These are phyloP conservation scores for Trametes elegans DNA, from an alignment of 768 basidiomycete genomes.

Conservation along the genomic window DNA sequence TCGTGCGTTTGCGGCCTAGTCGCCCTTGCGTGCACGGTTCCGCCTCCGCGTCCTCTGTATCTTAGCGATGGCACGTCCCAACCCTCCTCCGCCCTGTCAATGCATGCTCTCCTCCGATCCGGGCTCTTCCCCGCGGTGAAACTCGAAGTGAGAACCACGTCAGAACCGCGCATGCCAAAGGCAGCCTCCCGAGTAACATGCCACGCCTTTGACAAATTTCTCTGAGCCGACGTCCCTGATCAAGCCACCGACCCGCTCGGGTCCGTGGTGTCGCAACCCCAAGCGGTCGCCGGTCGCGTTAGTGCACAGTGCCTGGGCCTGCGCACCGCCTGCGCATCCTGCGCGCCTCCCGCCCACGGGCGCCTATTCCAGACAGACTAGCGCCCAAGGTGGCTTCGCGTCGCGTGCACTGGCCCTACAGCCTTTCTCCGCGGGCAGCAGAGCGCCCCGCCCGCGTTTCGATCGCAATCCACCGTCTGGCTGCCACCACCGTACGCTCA, in stretches of 20 bases:
- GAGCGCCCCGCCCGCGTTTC: not conserved
- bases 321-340: not conserved
- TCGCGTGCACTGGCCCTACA: not conserved
- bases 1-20: not conserved
- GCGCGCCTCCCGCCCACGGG: not conserved
- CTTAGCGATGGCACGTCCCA: not conserved
- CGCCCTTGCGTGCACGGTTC: not conserved
- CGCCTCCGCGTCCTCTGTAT: not conserved
- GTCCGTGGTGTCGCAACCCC: not conserved
- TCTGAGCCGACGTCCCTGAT: not conserved
- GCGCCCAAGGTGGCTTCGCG: not conserved
- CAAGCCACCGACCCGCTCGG: not conserved
- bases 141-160: not conserved
- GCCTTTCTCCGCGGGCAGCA: not conserved
- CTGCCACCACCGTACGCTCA: not conserved
- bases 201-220: too few species aligned
- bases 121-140: slow-evolving; percentile 1
- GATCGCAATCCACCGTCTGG: too few species aligned
- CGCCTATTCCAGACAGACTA: not conserved
- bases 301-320: not conserved
- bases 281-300: not conserved
- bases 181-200: not conserved
- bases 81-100: not conserved
- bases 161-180: not conserved
- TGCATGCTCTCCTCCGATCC: not conserved